These are phyloP conservation scores for Candida buenavistaensis DNA, from an alignment of 1,139 yeast genomes.

Conservation along the genomic window DNA sequence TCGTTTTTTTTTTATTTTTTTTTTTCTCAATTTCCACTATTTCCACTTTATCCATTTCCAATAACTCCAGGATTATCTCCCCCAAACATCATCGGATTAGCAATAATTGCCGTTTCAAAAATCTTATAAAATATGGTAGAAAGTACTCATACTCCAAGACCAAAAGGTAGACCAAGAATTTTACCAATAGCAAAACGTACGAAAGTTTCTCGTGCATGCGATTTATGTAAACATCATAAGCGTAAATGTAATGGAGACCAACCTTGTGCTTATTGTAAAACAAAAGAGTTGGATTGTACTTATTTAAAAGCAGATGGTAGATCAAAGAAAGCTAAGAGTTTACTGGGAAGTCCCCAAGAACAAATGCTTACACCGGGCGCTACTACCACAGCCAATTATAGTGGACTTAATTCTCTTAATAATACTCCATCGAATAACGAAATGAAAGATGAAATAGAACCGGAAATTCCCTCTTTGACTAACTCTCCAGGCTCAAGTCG, in stretches of 20 bases:
- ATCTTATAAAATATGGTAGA: conserved; percentile 1
- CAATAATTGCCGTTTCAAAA: too few relatives aligned
- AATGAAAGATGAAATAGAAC: conserved; percentile 8
- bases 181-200: conserved; percentile 18
- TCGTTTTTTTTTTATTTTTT: neutral
- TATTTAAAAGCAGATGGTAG: conserved; percentile 28
- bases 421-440: too few relatives aligned
- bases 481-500: conserved; percentile 7
- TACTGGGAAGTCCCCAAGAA: conserved; percentile 8
- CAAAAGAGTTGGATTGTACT: conserved; percentile 23
- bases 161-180: conserved; percentile 15
- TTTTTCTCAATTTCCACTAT: neutral
- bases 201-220: conserved; percentile 41
- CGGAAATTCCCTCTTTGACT: conserved; percentile 10
- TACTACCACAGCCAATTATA: too few relatives aligned
- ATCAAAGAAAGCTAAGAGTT: conserved; percentile 20
- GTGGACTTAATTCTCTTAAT: too few relatives aligned
- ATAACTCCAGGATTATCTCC: neutral
- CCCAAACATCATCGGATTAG: too few relatives aligned
- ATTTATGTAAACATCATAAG: conserved; percentile 30
- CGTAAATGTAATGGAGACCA: conserved; percentile 32
- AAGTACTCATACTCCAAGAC: conserved; percentile 6
- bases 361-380: too few relatives aligned
- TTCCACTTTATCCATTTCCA: neutral
- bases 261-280: conserved; percentile 27